Base-by-base conservation (phyloP, 257 asterid genomes). In the Echites panduratus region DNA sequence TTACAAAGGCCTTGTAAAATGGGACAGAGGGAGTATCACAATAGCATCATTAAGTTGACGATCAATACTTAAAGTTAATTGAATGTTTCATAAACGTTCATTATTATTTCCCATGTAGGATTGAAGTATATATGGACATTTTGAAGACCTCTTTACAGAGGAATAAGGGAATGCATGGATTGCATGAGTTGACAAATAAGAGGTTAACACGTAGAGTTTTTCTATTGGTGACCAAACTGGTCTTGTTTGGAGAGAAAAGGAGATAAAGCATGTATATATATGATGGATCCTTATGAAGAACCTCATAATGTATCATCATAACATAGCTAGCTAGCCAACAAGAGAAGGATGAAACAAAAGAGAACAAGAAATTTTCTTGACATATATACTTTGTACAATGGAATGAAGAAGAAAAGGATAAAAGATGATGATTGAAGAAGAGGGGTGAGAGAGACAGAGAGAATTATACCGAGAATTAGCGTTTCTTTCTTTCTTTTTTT, bases 351-450 rank as follows among this genome's bases (percentile, higher is more conserved):
- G 6, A 62, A 62, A 27, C 26, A 29, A 41, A 53, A 44, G 10
- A 41, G 14, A 12, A 5, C 13, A 47, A 27, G 40, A 63, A 32
- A 1, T 32, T 32, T 70, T 19, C 17, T 19, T 35, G 38, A 4
- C 54, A 32, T 64, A 66, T 24, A 17, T 4, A 40, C 8, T 41
- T 54, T 54, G 11, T 49, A 38, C 12, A n/a, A 64, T 1, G 41
- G n/a, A 20, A 29, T 19, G 56, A 66, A 68, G 56, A 66, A 68
- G 70, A 56, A 50, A 72, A 68, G 32, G 67, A 58, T 35, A 73
- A 77, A 69, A 72, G 78, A 70, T 72, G 68, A 73, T 76, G 81
- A 73, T 76, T 70, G 81, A 70, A 48, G 78, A 43, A 14, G 81
- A 68, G 67, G 17, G 45, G 35, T 24, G 56, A 77, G 70, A 75